phyloP scores from a whole-genome alignment of 1,284 basidiomycete genomes.

The Heterobasidion parviporum region DNA sequence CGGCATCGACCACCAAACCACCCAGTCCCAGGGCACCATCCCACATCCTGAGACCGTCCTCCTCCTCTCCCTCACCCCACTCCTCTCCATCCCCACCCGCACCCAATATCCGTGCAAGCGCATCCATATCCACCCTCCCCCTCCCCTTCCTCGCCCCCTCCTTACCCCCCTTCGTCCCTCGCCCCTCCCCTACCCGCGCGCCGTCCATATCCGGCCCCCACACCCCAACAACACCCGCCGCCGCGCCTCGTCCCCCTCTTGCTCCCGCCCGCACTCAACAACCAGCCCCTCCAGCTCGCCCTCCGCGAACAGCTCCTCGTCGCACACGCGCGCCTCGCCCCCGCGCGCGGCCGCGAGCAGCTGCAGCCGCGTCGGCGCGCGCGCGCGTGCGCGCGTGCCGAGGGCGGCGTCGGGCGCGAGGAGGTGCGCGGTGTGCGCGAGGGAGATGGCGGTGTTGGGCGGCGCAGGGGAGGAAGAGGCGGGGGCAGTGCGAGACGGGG shows the following conservation, averaged over 20 bases:
- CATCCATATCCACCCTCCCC: not conserved
- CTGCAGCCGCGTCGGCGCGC: conserved; percentile 53
- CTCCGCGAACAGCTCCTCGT: conserved; percentile 36
- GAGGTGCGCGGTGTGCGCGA: conserved; percentile 31
- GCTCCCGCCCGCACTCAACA: conserved; percentile 15
- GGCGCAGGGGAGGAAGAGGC: conserved; percentile 8
- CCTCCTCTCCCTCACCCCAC: not conserved
- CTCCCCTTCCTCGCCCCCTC: conserved; percentile 11
- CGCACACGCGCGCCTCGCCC: conserved; percentile 30
- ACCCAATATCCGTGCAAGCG: conserved; percentile 23
- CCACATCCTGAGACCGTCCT: not conserved
- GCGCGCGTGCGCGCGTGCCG: conserved; percentile 5
- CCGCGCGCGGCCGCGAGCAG: conserved; percentile 45
- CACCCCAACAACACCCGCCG: not conserved
- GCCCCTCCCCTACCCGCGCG: no score
- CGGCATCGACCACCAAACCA: not conserved
- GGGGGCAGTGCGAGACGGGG: conserved; percentile 16
- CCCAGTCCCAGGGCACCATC: not conserved
- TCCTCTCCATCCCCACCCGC: conserved; percentile 5
- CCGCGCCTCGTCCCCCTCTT: not conserved
- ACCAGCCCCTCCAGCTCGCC: conserved; percentile 35
- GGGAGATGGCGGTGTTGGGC: conserved; percentile 14
- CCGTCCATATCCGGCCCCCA: no score
- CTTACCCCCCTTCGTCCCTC: no score
- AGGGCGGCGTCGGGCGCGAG: conserved; percentile 37